phyloP scores from a whole-genome alignment of 1,139 yeast genomes.

The Trichomonascaceae sp. region DNA sequence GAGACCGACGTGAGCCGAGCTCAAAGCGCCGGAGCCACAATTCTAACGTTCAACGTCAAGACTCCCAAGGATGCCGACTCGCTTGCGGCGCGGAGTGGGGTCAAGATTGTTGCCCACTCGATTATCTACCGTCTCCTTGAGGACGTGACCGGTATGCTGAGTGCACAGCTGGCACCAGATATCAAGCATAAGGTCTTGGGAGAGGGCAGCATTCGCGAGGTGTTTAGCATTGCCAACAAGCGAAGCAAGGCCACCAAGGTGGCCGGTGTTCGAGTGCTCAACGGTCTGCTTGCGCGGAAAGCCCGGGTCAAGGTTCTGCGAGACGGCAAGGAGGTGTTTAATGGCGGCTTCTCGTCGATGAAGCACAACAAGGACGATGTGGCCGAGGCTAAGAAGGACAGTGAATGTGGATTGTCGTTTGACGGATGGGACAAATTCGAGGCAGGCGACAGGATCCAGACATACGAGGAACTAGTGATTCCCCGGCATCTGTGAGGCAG shows the following conservation, averaged over 20 bases:
- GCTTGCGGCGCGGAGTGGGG: constrained; percentile 46
- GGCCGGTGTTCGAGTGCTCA: constrained; percentile 81
- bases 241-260: constrained; percentile 40
- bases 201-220: constrained; percentile 55
- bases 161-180: constrained; percentile 50
- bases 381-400: constrained; percentile 64
- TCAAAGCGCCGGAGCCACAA: constrained; percentile 54
- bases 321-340: constrained; percentile 36
- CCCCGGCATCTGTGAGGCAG: constrained; percentile 47
- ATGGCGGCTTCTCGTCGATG: constrained; percentile 60
- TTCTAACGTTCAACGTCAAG: constrained; percentile 67
- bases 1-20: constrained; percentile 80
- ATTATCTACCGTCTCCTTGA: constrained; percentile 84
- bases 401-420: constrained; percentile 80
- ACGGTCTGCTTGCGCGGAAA: constrained; percentile 53
- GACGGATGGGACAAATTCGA: constrained; percentile 56
- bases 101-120: constrained; percentile 54
- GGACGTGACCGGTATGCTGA: constrained; percentile 57
- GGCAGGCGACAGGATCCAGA: constrained; percentile 65
- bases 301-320: constrained; percentile 55
- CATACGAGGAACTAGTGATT: constrained; percentile 55
- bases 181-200: constrained; percentile 57
- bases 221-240: constrained; percentile 50
- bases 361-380: constrained; percentile 79
- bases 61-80: constrained; percentile 51